Conservation (phyloP, 2,329 filamentous ascomycete species). For the Ophiocordyceps robertsii region DNA sequence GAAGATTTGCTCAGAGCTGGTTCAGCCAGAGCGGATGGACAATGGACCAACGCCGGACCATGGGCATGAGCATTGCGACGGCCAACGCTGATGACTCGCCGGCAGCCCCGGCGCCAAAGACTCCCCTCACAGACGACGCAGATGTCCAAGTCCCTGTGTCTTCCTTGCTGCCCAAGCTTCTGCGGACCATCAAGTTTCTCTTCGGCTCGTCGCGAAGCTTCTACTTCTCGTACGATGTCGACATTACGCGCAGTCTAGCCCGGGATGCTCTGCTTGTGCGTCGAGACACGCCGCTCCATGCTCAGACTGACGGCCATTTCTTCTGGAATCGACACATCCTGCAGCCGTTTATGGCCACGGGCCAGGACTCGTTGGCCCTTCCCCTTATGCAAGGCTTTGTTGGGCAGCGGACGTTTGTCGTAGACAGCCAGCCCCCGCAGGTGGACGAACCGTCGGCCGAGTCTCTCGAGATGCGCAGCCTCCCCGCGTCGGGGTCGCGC, state of each 20-base stretch:
- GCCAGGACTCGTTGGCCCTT: constrained; percentile 57
- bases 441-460: constrained; percentile 30
- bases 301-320: constrained; percentile 61
- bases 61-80: constrained; percentile 47
- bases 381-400: constrained; percentile 92
- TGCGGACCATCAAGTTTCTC: constrained; percentile 72
- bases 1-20: constrained; percentile 81
- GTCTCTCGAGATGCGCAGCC: constrained; percentile 30
- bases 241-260: constrained; percentile 60
- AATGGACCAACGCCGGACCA: constrained; percentile 51
- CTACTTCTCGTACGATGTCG: constrained; percentile 90
- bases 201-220: constrained; percentile 76
- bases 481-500: constrained; percentile 17
- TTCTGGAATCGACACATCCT: constrained; percentile 85
- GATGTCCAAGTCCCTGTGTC: constrained; percentile 15
- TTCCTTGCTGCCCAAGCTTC: constrained; percentile 64
- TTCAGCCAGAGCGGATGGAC: constrained; percentile 78
- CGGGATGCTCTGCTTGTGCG: constrained; percentile 12
- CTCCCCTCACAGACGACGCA: constrained; percentile 26
- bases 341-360: constrained; percentile 59
- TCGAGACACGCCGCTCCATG: constrained; percentile 45
- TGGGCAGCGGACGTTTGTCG: constrained; percentile 68
- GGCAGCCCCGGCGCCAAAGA: constrained; percentile 9
- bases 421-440: constrained; percentile 49
- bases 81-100: constrained; percentile 5